Evolutionary conservation across 2,329 filamentous ascomycete species (phyloP).

Genomic region (Lecanicillium sp.): DNA sequence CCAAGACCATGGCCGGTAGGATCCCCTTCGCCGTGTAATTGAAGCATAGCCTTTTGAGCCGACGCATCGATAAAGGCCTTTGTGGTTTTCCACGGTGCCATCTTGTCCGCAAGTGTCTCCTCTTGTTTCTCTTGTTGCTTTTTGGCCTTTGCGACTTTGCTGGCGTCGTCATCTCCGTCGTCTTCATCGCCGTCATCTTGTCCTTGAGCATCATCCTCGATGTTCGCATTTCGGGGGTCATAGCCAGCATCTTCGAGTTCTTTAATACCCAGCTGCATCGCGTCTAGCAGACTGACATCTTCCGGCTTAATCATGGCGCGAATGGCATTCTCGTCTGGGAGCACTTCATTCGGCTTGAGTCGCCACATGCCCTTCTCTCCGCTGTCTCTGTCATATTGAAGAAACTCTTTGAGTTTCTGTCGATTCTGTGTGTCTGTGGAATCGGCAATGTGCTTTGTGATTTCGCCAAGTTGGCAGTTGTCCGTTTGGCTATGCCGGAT

Average conservation of each 20-base stretch:
- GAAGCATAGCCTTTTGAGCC: slow-evolving; percentile 92
- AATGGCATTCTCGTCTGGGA: slow-evolving; percentile 75
- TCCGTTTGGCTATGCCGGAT: slow-evolving; percentile 67
- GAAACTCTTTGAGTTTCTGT: slow-evolving; percentile 94
- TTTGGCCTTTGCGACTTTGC: slow-evolving; percentile 31
- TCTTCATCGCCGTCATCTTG: slow-evolving; percentile 56
- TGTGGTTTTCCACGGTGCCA: slow-evolving; percentile 93
- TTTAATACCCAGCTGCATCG: slow-evolving; percentile 92
- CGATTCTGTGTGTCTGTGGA: slow-evolving; percentile 93
- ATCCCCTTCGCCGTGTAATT: slow-evolving; percentile 88
- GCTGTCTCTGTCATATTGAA: slow-evolving; percentile 75
- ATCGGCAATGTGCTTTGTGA: slow-evolving; percentile 87
- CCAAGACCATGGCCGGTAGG: slow-evolving; percentile 88
- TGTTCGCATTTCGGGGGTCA: slow-evolving; percentile 52
- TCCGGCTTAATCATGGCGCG: slow-evolving; percentile 89
- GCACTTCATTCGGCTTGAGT: slow-evolving; percentile 60
- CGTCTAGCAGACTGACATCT: slow-evolving; percentile 87
- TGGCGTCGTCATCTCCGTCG: slow-evolving; percentile 34
- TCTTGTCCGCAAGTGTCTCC: slow-evolving; percentile 75
- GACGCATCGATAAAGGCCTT: slow-evolving; percentile 95
- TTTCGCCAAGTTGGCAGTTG: slow-evolving; percentile 67
- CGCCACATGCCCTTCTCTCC: slow-evolving; percentile 72
- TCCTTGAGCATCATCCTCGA: slow-evolving; percentile 57
- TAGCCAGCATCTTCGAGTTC: slow-evolving; percentile 89
- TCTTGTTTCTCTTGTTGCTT: slow-evolving; percentile 42